Evolutionary conservation across 805 yeast species (phyloP), one percentile per base, ranked within the genome.

Genomic region (Grigorovia jiainica): DNA sequence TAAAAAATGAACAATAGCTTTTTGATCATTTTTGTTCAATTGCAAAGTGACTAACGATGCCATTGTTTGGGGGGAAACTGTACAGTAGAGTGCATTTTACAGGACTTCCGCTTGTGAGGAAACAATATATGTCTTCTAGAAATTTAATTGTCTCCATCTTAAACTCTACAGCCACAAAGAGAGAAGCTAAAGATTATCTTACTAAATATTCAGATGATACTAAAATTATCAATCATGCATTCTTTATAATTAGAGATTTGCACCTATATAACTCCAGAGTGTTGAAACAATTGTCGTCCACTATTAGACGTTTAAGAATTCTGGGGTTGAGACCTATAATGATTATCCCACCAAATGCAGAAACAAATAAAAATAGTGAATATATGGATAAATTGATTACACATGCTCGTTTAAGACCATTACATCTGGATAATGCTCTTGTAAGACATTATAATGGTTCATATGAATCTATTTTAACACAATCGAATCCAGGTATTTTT

Each of bases 141-240:
- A 85, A 84, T 42, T 65, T 90, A 39, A 80, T 90, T n/a, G 65
- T 87, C 15, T 79, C 96, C 1, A 87, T 90, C 19, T 68, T 90
- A 44, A 81, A 81, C 53, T 80, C 95, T 1, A 85, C 97, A 4
- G 94, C 97, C 5, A 90, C 97, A 1, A 89, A 87, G 58, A 70
- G 98, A 46, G 97, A 90, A 56, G 95, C 95, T 5, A 73, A 76
- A 47, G 82, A 81, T 48, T 90, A 89, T 56, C 64, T 90, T 37
- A 67, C 75, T 29, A 84, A 81, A 55, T 90, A 89, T 56, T 63
- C 71, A 1, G 40, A 52, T 37, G 55, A 50, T 15, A 43, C 48
- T 3, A 39, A 42, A 2, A 38, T 32, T 29, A 43, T 37, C 13
- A 56, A 60, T 43, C 48, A 54, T 39, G 58, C 63, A 29, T 23